Percentiles rank a stretch among this genome's conserved stretches.
Evolutionary conservation across 805 yeast species (phyloP).

Genomic region (Cyberlindnera euphorbiiphila): DNA sequence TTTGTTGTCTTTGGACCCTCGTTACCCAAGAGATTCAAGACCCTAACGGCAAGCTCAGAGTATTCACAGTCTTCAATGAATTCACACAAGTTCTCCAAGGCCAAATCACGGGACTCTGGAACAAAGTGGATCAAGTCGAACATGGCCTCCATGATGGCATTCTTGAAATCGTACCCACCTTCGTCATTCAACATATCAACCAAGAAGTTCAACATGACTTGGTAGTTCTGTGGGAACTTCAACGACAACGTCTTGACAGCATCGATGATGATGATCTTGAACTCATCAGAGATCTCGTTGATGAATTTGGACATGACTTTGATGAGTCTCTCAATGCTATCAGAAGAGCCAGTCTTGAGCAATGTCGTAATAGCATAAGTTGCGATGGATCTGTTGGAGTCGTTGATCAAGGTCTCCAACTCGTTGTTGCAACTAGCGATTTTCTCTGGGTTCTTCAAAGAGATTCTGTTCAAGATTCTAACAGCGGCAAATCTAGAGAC

Average conservation of each 20-base stretch:
- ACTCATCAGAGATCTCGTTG: conserved; percentile 94
- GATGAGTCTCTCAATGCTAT: conserved; percentile 84
- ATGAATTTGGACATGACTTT: conserved; percentile 82
- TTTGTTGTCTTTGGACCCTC: conserved; percentile 87
- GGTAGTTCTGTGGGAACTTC: conserved; percentile 90
- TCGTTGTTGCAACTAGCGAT: conserved; percentile 77
- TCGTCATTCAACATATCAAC: conserved; percentile 85
- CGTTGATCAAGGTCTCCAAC: conserved; percentile 82
- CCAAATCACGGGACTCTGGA: conserved; percentile 77
- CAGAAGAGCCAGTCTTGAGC: conserved; percentile 90
- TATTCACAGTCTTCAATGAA: conserved; percentile 98
- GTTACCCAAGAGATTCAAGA: conserved; percentile 85
- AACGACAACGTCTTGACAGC: conserved; percentile 89
- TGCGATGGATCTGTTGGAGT: conserved; percentile 85
- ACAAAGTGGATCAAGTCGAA: conserved; percentile 86
- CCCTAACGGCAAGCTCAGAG: conserved; percentile 89
- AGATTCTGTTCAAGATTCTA: conserved; percentile 80
- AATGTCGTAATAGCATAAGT: conserved; percentile 96
- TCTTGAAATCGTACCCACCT: conserved; percentile 83
- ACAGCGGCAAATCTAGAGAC: conserved; percentile 92
- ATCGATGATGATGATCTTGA: conserved; percentile 90
- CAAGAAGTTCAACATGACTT: conserved; percentile 74
- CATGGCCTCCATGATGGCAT: conserved; percentile 85
- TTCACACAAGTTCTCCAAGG: conserved; percentile 88
- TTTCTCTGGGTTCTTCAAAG: conserved; percentile 76